A percentile compares a stretch with the other conserved stretches of the same genome.
These are phyloP conservation scores for Dendrobium chrysotoxum DNA, from an alignment of 106 monocot genomes.

Conservation along the genomic window DNA sequence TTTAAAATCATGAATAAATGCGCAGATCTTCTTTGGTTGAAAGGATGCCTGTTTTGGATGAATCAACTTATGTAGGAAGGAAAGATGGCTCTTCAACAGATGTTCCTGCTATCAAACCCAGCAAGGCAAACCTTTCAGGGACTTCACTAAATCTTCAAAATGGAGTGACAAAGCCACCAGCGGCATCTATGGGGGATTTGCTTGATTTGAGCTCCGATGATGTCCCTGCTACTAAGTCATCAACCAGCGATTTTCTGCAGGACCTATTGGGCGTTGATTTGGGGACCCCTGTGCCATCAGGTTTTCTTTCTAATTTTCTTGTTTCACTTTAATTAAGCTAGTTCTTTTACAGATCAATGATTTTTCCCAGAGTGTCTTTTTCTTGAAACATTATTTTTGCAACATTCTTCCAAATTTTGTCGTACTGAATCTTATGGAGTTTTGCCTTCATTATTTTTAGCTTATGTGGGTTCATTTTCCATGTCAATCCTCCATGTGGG, in stretches of 20 bases:
- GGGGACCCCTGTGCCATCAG: conserved; percentile 47
- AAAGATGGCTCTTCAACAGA: conserved; percentile 43
- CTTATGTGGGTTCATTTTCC: no score
- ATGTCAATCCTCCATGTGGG: no score
- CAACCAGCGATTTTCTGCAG: conserved; percentile 71
- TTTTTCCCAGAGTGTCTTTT: not conserved
- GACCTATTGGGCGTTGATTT: conserved; percentile 79
- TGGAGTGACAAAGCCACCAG: conserved; percentile 69
- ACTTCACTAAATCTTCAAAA: conserved; percentile 69
- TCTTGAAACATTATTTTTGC: not conserved
- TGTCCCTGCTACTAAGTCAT: conserved; percentile 43
- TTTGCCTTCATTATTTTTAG: no score
- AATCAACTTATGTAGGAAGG: conserved; percentile 54
- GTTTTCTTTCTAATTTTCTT: conserved; percentile 22
- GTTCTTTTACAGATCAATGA: not conserved
- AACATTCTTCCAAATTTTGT: not conserved
- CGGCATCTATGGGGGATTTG: conserved; percentile 64
- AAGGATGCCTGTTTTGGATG: conserved; percentile 83
- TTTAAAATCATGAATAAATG: conserved; percentile 1
- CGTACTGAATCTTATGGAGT: not conserved
- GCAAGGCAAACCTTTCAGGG: conserved; percentile 26
- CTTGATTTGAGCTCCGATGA: conserved; percentile 95
- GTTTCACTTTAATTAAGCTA: not conserved
- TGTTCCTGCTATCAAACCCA: conserved; percentile 28
- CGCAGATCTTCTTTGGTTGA: conserved; percentile 80